phyloP scores from a whole-genome alignment of 805 yeast genomes.

The Cyberlindnera lachancei region DNA sequence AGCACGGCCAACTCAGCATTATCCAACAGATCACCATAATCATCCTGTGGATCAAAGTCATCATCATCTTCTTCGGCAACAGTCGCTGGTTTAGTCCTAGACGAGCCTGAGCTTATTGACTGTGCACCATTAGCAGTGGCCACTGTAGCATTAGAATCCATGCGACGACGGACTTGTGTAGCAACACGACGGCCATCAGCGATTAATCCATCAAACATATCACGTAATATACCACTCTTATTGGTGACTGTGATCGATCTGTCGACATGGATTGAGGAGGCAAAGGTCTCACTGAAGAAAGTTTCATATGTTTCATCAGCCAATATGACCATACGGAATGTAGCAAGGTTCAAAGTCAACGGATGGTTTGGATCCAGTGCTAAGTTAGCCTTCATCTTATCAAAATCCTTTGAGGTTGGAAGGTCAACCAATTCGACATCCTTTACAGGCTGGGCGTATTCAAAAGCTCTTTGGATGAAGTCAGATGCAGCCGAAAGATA shows the following conservation, averaged over 20 bases:
- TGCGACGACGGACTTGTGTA: slow-evolving; percentile 76
- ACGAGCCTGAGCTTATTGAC: slow-evolving; percentile 1
- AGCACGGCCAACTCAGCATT: slow-evolving; percentile 42
- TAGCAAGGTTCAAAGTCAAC: slow-evolving; percentile 66
- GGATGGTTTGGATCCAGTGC: slow-evolving; percentile 81
- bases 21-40: slow-evolving; percentile 37
- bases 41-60: slow-evolving; percentile 38
- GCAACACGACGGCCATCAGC: slow-evolving; percentile 94
- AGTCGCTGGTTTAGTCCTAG: not conserved
- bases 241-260: slow-evolving; percentile 39
- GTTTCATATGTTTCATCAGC: slow-evolving; percentile 93
- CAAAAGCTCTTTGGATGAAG: slow-evolving; percentile 82
- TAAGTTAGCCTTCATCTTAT: slow-evolving; percentile 49
- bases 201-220: slow-evolving; percentile 82
- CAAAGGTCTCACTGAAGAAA: slow-evolving; percentile 64
- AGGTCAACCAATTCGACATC: slow-evolving; percentile 38
- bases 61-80: slow-evolving; percentile 36
- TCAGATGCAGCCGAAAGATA: slow-evolving; percentile 82
- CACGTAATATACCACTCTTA: slow-evolving; percentile 57
- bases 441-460: slow-evolving; percentile 73
- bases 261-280: slow-evolving; percentile 60
- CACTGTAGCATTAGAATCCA: slow-evolving; percentile 64
- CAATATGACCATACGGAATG: slow-evolving; percentile 87
- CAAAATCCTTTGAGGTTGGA: slow-evolving; percentile 24
- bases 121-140: not conserved